These are phyloP conservation scores for Coleophoma cylindrospora DNA, from an alignment of 2,329 filamentous ascomycete species.

Conservation along the genomic window DNA sequence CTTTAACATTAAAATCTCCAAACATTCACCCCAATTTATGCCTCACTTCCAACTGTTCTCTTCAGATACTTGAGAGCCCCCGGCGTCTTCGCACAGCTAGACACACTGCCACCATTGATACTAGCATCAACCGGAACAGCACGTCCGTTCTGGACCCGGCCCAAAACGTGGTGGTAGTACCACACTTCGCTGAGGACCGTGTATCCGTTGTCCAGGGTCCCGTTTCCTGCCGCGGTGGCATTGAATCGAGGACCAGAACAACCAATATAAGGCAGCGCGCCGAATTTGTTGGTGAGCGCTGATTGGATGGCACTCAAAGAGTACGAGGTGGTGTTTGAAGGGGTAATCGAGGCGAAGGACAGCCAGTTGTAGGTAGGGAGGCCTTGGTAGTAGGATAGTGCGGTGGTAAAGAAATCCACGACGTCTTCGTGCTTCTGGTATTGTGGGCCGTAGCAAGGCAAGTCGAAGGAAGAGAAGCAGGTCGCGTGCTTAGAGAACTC, in stretches of 20 bases:
- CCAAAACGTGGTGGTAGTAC: slow-evolving; percentile 61
- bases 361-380: slow-evolving; percentile 60
- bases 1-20: background rate
- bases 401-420: slow-evolving; percentile 58
- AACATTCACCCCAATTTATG: background rate
- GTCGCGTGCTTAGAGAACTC: slow-evolving; percentile 66
- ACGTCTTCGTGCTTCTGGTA: slow-evolving; percentile 54
- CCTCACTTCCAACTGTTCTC: slow-evolving; percentile 36
- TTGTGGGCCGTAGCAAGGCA: slow-evolving; percentile 57
- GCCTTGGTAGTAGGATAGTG: slow-evolving; percentile 49
- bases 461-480: slow-evolving; percentile 62
- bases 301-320: slow-evolving; percentile 45
- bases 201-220: slow-evolving; percentile 47
- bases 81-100: slow-evolving; percentile 48
- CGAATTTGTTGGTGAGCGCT: slow-evolving; percentile 43
- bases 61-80: slow-evolving; percentile 51
- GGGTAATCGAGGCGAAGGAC: slow-evolving; percentile 44
- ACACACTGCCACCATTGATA: slow-evolving; percentile 42
- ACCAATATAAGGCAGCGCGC: slow-evolving; percentile 53
- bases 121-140: slow-evolving; percentile 31
- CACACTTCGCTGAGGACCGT: slow-evolving; percentile 58
- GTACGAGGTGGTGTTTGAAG: slow-evolving; percentile 54
- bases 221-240: slow-evolving; percentile 49
- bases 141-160: slow-evolving; percentile 47
- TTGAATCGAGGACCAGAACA: slow-evolving; percentile 58